Conservation (phyloP, 352 stramenopile species). For the Globisporangium splendens region DNA sequence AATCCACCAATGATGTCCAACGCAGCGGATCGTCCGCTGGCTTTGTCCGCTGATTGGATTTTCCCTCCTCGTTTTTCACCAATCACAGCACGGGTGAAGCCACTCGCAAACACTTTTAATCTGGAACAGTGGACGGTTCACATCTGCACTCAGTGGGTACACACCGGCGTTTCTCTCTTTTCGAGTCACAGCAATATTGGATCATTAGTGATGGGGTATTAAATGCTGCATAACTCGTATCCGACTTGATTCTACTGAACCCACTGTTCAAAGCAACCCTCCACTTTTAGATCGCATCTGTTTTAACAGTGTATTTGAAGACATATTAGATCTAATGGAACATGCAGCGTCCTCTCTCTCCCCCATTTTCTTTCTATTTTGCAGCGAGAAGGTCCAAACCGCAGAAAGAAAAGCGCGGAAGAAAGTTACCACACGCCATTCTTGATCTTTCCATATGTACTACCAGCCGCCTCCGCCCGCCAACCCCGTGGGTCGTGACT, state of each 20-base stretch:
- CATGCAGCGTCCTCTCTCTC: too few relatives aligned
- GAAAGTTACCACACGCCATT: neutral
- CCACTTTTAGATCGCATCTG: too few relatives aligned
- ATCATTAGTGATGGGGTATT: too few relatives aligned
- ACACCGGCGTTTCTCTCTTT: neutral
- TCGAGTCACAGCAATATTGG: too few relatives aligned
- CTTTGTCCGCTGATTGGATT: neutral
- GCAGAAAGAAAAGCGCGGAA: neutral
- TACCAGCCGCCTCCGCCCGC: conserved; percentile 9
- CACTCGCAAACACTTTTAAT: neutral
- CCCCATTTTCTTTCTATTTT: too few relatives aligned
- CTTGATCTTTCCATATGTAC: conserved; percentile 2
- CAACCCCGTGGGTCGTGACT: neutral
- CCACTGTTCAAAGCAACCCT: too few relatives aligned
- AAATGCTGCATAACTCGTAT: too few relatives aligned
- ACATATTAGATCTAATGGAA: too few relatives aligned
- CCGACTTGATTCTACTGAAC: too few relatives aligned
- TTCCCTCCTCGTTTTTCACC: neutral
- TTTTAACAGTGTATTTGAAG: too few relatives aligned
- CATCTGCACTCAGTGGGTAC: neutral
- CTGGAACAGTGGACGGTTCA: neutral
- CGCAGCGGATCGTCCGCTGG: conserved; percentile 1
- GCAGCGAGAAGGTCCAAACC: neutral
- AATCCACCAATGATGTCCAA: neutral
- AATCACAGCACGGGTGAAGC: neutral